Evolutionary conservation across 352 stramenopile genomes (phyloP).

Genomic region (Aphanomyces invadans): DNA sequence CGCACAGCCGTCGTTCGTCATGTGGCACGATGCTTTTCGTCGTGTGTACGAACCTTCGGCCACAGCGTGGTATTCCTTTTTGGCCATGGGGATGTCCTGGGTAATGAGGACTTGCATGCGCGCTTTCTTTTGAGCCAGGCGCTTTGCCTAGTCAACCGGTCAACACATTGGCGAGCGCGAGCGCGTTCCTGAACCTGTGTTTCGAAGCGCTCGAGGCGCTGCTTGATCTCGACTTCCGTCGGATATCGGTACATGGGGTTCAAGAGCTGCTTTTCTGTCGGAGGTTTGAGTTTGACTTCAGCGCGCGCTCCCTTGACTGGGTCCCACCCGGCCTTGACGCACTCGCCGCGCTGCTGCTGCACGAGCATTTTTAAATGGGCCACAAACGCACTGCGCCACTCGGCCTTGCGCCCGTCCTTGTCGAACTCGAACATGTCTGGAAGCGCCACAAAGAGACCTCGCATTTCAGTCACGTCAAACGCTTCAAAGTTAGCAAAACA

Average conservation of each 20-base stretch:
- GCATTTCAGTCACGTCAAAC: constrained; percentile 64
- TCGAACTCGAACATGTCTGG: constrained; percentile 62
- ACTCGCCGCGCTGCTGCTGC: constrained; percentile 49
- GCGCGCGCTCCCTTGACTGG: constrained; percentile 31
- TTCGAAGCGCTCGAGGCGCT: constrained; percentile 49
- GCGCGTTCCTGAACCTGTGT: constrained; percentile 32
- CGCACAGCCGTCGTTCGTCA: too few relatives aligned
- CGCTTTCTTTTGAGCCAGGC: constrained; percentile 38
- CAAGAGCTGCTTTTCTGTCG: constrained; percentile 48
- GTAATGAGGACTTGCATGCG: constrained; percentile 36
- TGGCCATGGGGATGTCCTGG: constrained; percentile 54
- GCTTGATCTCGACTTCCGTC: constrained; percentile 52
- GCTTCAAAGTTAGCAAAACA: constrained; percentile 57
- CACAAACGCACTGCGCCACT: constrained; percentile 56
- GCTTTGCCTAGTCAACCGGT: constrained; percentile 17
- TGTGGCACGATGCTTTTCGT: background rate
- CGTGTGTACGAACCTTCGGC: constrained; percentile 33
- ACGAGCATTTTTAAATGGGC: constrained; percentile 47
- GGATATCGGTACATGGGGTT: constrained; percentile 66
- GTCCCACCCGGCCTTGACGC: constrained; percentile 59
- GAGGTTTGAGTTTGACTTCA: constrained; percentile 49
- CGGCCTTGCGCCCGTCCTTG: constrained; percentile 58
- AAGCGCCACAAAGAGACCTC: constrained; percentile 41
- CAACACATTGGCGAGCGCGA: background rate
- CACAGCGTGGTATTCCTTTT: constrained; percentile 65